Percentiles rank a stretch among this genome's conserved stretches.
phyloP scores from a whole-genome alignment of 2,329 filamentous ascomycete species.

The Arachnomyces sp. region DNA sequence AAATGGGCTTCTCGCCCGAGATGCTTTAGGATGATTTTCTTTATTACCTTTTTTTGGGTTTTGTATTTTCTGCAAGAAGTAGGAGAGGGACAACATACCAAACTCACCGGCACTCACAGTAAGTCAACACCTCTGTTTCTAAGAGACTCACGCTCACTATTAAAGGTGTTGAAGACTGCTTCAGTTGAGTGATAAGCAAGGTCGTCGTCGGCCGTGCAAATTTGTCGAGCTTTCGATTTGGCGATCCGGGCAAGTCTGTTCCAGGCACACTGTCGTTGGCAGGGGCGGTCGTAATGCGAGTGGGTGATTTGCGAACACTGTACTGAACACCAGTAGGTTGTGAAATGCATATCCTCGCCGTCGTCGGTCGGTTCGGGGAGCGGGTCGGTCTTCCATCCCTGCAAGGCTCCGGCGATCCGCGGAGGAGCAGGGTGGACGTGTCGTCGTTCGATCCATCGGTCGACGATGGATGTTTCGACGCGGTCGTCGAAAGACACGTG shows the following conservation, averaged over 20 bases:
- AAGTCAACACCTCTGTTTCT: conserved; percentile 1
- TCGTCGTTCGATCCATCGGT: conserved; percentile 21
- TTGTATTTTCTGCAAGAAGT: conserved; percentile 3
- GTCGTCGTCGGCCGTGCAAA: neutral
- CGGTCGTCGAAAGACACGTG: conserved; percentile 20
- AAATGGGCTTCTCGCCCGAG: conserved; percentile 16
- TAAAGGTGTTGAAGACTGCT: conserved; percentile 9
- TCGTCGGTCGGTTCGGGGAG: conserved; percentile 20
- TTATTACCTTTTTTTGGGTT: conserved; percentile 12
- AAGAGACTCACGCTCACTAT: conserved; percentile 9
- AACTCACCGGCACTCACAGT: conserved; percentile 5
- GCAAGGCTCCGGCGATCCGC: conserved; percentile 9
- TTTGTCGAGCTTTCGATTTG: neutral
- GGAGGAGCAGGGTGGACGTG: conserved; percentile 12
- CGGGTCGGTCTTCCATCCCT: conserved; percentile 14
- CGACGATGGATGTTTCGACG: conserved; percentile 7
- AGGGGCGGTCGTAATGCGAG: conserved; percentile 3
- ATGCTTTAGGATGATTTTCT: conserved; percentile 17
- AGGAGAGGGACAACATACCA: conserved; percentile 1
- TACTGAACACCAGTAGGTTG: conserved; percentile 12
- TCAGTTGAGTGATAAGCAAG: conserved; percentile 1
- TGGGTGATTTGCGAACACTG: conserved; percentile 8
- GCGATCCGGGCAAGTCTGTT: conserved; percentile 8
- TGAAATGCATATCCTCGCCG: conserved; percentile 14
- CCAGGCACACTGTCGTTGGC: conserved; percentile 11